A percentile compares a stretch with the other conserved stretches of the same genome.
Evolutionary conservation across 169 alveolate genomes (phyloP).

Genomic region (Cryptosporidium meleagridis): DNA sequence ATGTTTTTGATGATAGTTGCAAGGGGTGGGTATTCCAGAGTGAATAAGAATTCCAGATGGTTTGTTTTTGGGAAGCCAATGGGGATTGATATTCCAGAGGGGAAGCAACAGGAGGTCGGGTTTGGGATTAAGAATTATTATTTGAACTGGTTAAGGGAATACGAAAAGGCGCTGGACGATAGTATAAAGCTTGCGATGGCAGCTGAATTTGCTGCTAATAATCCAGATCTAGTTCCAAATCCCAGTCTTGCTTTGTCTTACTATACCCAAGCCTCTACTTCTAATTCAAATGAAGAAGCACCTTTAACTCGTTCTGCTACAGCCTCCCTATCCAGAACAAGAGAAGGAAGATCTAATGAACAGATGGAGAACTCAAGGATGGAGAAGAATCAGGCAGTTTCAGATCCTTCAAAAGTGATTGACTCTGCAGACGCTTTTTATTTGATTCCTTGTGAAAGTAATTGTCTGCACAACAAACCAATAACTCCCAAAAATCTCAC

Average conservation of each 20-base stretch:
- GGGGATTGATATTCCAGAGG: conserved; percentile 70
- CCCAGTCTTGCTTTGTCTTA: conserved; percentile 50
- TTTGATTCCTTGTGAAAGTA: conserved; percentile 5
- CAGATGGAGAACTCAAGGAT: neutral
- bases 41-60: conserved; percentile 72
- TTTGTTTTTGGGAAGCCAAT: conserved; percentile 70
- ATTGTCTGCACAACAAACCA: neutral
- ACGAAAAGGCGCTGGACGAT: conserved; percentile 66
- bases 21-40: conserved; percentile 72
- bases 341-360: neutral
- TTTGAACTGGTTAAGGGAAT: conserved; percentile 58
- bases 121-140: conserved; percentile 48
- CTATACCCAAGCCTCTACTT: conserved; percentile 12
- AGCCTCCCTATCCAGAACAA: conserved; percentile 55
- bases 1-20: conserved; percentile 63
- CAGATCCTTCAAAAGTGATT: neutral
- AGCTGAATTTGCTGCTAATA: conserved; percentile 60
- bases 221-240: conserved; percentile 66
- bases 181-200: conserved; percentile 59
- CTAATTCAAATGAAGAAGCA: conserved; percentile 10
- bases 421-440: conserved; percentile 4
- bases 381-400: neutral
- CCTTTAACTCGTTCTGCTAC: conserved; percentile 73
- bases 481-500: neutral
- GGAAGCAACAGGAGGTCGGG: conserved; percentile 67